Conservation (phyloP, 2,329 filamentous ascomycete genomes). For the Immersiporthe knoxdaviesiana region DNA sequence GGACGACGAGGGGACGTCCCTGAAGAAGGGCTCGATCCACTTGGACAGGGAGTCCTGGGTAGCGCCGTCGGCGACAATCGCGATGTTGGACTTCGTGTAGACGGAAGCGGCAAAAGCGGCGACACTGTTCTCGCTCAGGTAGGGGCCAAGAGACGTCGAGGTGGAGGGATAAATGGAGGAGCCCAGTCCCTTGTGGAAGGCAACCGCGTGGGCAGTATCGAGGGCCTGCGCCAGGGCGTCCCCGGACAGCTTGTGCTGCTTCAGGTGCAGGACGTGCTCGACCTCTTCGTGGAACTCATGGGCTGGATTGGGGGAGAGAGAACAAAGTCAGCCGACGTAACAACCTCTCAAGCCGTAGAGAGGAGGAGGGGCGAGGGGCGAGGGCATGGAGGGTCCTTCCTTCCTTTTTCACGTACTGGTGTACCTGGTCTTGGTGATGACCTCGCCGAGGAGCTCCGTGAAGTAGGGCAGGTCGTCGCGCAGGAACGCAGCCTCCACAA, state of each 20-base stretch:
- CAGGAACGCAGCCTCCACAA: constrained; percentile 93
- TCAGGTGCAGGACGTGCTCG: constrained; percentile 72
- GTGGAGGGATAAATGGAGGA: constrained; percentile 73
- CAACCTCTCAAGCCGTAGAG: constrained; percentile 14
- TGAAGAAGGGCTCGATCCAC: constrained; percentile 95
- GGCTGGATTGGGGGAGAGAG: constrained; percentile 65
- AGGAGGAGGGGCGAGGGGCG: constrained; percentile 10
- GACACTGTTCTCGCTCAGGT: constrained; percentile 76
- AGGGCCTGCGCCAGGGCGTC: constrained; percentile 71
- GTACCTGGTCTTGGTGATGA: constrained; percentile 86
- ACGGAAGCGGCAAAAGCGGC: constrained; percentile 75
- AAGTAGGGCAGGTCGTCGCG: constrained; percentile 97
- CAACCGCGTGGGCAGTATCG: constrained; percentile 82
- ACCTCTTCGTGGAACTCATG: constrained; percentile 92
- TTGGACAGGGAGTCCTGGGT: constrained; percentile 75
- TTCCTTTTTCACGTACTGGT: constrained; percentile 63
- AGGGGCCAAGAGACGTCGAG: constrained; percentile 73
- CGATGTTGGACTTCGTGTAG: constrained; percentile 89
- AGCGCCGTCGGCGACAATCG: constrained; percentile 87
- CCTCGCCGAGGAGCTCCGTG: constrained; percentile 90
- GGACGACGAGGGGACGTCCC: constrained; percentile 62
- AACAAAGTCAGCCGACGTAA: constrained; percentile 29
- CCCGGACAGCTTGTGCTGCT: constrained; percentile 73
- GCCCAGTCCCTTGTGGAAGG: constrained; percentile 93
- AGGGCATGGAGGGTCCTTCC: background rate